Evolutionary conservation across 768 basidiomycete genomes (phyloP), one percentile per base, ranked within the genome.

Genomic region (Macrocybe gigantea): DNA sequence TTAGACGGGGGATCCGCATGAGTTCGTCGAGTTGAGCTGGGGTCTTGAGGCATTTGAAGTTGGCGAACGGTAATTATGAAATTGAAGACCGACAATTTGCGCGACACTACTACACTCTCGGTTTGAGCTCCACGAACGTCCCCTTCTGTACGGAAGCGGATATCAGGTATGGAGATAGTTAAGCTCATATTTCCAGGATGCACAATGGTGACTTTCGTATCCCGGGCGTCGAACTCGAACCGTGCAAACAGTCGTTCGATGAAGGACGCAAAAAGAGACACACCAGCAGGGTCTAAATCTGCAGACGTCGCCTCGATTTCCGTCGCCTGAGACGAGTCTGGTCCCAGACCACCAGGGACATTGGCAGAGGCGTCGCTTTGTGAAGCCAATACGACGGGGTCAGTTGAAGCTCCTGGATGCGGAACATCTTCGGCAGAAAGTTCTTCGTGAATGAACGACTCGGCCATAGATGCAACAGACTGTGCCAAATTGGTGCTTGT

Each of bases 361-460:
- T 71, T 70, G 31, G 39, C 41, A 37, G 74, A 72, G 13, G 71
- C 67, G n/a, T 65, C 52, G 31, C 49, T 48, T 47, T 51, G 55
- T 44, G 53, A 44, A 11, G 67, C 56, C 11, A 61, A 46, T 11
- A 56, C 53, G 22, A 65, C 55, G 33, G 22, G 22, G 22, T 22
- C 22, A 22, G 4, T 4, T 22, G 22, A 22, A 22, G 22, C 22
- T 22, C 22, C 22, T 22, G 22, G 22, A 22, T 22, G 22, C 4
- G 22, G 22, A 22, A 22, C 88, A 59, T 95, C 91, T 52, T 72
- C 71, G 6, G 77, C 70, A 15, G 82, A 75, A 43, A 96, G 70
- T 58, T 93, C 90, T 53, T 89, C 77, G 41, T 93, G 86, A 22
- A 95, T 71, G 65, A 97, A 97, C 3, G 85, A 82, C 55, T 91